A percentile compares a stretch with the other conserved stretches of the same genome.
Evolutionary conservation across 164 flowering plant species (phyloP).

Genomic region (Taxillus chinensis): DNA sequence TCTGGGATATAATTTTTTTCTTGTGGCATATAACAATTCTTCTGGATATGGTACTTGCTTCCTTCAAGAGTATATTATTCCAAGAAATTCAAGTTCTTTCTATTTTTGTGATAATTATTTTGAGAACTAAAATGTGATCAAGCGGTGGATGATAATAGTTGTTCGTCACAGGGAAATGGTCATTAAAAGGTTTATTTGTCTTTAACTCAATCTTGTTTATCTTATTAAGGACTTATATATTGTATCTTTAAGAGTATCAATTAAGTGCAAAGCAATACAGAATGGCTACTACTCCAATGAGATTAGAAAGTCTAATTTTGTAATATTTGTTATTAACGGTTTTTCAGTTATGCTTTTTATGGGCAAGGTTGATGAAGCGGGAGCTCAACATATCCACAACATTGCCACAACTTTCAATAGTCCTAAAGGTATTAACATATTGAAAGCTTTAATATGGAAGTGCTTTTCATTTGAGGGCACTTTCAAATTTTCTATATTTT

Average conservation of each 20-base stretch:
- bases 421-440: slow-evolving; percentile 43
- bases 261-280: slow-evolving; percentile 31
- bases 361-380: slow-evolving; percentile 22
- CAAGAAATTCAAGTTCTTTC: slow-evolving; percentile 52
- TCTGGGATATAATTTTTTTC: background rate
- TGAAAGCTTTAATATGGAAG: background rate
- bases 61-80: slow-evolving; percentile 64
- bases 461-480: too few species aligned
- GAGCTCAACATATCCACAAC: slow-evolving; percentile 16
- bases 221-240: slow-evolving; percentile 43
- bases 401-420: slow-evolving; percentile 31
- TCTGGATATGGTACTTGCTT: slow-evolving; percentile 58
- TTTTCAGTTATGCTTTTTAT: slow-evolving; percentile 48
- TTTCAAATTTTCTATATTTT: too few species aligned
- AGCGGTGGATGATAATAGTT: slow-evolving; percentile 62
- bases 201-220: slow-evolving; percentile 1
- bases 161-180: slow-evolving; percentile 53
- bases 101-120: slow-evolving; percentile 40
- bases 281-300: slow-evolving; percentile 6
- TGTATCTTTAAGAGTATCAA: slow-evolving; percentile 15
- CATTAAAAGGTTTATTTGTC: background rate
- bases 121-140: slow-evolving; percentile 37
- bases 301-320: slow-evolving; percentile 53
- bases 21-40: slow-evolving; percentile 38
- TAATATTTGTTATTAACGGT: slow-evolving; percentile 76